Base-by-base conservation (phyloP, 305 asterid genomes). In the Rubia peregrina region DNA sequence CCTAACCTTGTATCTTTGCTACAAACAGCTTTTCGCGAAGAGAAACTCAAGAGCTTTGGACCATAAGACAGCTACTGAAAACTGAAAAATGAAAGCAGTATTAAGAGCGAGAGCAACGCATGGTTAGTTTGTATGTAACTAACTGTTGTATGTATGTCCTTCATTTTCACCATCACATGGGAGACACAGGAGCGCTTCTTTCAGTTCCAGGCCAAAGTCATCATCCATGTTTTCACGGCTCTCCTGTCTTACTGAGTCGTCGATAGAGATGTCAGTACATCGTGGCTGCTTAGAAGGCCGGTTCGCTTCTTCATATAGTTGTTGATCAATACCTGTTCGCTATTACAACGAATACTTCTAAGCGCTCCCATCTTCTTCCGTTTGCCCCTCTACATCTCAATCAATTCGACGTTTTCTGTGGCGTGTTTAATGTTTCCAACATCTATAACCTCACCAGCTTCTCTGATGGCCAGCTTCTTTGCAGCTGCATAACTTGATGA, bases 391-490 rank as follows among this genome's bases (percentile, higher is more conserved):
- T 48, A 77, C 69, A 41, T 90, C 89, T 42, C 97, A 38, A 90
- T 79, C 83, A 82, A 72, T 67, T 72, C 82, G 74, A 69, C 74
- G n/a, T 74, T 76, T 62, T 90, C 92, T 2, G 84, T 80, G 74
- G 85, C 83, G 84, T 87, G 96, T 85, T 88, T 83, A 75, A 88
- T 78, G 51, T 83, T 76, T 71, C 83, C 80, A 0, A 92, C 81
- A 64, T 88, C 90, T 61, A 87, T 78, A 71, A 74, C 80, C 68
- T 81, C 77, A 73, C 88, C 72, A 64, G 91, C 97, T 83, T 77
- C 98, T 80, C 76, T 86, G 75, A 92, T 80, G 46, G 93, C 92
- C 22, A 69, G 82, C 70, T 86, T 87, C 85, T 92, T 92, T 71
- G 96, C 91, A 60, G 78, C 79, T 61, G 89, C 93, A 85, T 92